Conservation (phyloP, 257 asterid species). For the Lycium barbarum region DNA sequence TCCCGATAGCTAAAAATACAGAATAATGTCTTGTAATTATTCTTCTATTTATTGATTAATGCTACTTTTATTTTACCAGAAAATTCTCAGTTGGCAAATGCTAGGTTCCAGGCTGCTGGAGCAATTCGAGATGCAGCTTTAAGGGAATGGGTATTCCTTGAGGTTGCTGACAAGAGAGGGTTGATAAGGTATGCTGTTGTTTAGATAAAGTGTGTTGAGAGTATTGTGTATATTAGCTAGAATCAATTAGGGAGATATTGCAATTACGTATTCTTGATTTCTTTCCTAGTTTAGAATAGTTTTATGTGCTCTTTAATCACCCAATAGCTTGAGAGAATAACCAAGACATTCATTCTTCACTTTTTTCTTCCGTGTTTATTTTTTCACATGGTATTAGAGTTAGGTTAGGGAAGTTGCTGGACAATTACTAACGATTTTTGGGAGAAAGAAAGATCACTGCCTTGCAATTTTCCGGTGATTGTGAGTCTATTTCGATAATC, state of each 20-base stretch:
- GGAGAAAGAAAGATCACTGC: not conserved
- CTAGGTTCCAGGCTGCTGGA: slow-evolving; percentile 98
- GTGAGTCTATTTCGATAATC: not conserved
- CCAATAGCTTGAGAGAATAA: not conserved
- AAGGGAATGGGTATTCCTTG: slow-evolving; percentile 90
- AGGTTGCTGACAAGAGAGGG: slow-evolving; percentile 66
- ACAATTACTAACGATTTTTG: not conserved
- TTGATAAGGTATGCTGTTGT: slow-evolving; percentile 68
- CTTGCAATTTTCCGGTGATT: not conserved
- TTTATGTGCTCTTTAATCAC: not conserved
- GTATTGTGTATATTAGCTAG: not conserved
- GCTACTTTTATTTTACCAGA: slow-evolving; percentile 59
- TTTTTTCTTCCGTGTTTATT: not conserved
- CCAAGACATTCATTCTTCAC: not conserved
- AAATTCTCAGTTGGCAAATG: slow-evolving; percentile 81
- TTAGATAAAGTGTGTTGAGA: not conserved
- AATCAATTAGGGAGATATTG: slow-evolving; percentile 3
- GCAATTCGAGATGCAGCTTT: slow-evolving; percentile 90
- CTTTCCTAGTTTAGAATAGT: not conserved
- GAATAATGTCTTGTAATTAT: not conserved
- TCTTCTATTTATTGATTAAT: not conserved
- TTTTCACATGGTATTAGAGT: not conserved
- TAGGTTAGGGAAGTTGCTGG: not conserved
- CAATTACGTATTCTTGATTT: slow-evolving; percentile 3
- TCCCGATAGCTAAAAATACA: not conserved